Conservation (phyloP, 2,329 filamentous ascomycete species). For the Talaromyces pinophilus region DNA sequence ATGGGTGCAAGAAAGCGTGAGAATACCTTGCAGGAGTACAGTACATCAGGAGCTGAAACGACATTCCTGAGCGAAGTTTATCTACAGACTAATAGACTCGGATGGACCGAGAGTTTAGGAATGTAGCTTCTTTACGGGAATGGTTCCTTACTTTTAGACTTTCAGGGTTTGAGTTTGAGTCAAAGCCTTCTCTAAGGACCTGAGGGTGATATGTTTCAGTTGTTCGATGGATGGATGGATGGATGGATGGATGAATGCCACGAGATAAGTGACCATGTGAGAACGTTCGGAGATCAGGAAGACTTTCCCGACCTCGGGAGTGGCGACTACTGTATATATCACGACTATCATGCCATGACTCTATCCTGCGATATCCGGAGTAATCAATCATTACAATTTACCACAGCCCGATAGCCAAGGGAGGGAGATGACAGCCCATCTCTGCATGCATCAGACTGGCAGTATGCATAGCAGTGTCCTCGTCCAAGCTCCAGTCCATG, state of each 20-base stretch:
- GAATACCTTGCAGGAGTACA: neutral
- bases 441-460: neutral
- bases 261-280: neutral
- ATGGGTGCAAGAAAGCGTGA: neutral
- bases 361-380: neutral
- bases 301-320: neutral
- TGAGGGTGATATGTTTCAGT: neutral
- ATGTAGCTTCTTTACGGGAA: neutral
- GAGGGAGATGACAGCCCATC: neutral
- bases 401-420: neutral
- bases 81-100: neutral
- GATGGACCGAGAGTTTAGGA: neutral
- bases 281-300: neutral
- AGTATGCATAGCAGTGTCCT: neutral
- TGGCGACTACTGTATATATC: neutral
- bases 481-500: too few relatives aligned
- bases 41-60: neutral
- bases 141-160: too few relatives aligned
- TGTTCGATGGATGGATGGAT: neutral
- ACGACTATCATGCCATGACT: neutral
- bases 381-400: neutral
- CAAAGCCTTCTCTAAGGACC: neutral
- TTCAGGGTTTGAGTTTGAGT: neutral
- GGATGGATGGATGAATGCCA: neutral
- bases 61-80: constrained; percentile 7